A percentile compares a stretch with the other conserved stretches of the same genome.
Evolutionary conservation across 257 asterid genomes (phyloP).

Genomic region (Coffea eugenioides): DNA sequence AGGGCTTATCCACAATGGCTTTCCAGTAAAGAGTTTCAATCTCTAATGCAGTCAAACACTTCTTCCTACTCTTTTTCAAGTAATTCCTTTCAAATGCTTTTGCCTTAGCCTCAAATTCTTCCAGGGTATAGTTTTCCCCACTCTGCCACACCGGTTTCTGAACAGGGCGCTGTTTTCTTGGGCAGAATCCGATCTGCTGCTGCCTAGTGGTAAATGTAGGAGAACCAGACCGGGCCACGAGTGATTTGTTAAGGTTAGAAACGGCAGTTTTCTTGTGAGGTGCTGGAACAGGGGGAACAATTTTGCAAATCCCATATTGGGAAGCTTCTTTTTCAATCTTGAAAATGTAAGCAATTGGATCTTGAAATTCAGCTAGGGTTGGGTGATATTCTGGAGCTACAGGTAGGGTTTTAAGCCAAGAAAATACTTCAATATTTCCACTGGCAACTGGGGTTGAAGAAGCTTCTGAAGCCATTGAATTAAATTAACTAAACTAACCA

Average conservation of each 20-base stretch:
- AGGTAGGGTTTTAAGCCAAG: constrained; percentile 92
- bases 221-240: constrained; percentile 57
- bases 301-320: constrained; percentile 88
- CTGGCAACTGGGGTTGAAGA: constrained; percentile 26
- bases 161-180: constrained; percentile 86
- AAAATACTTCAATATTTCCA: constrained; percentile 62
- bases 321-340: constrained; percentile 98
- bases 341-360: constrained; percentile 97
- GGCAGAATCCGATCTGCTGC: constrained; percentile 99
- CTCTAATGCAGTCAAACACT: constrained; percentile 54
- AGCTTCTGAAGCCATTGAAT: constrained; percentile 60
- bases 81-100: constrained; percentile 74
- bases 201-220: constrained; percentile 94
- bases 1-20: constrained; percentile 93
- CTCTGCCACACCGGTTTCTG: constrained; percentile 99
- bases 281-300: constrained; percentile 83
- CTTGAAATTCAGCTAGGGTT: constrained; percentile 83
- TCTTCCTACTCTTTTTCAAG: constrained; percentile 56
- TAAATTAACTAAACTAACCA: not conserved
- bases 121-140: constrained; percentile 71
- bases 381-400: constrained; percentile 97
- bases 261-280: constrained; percentile 59
- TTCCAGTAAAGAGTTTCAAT: constrained; percentile 89
- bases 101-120: constrained; percentile 79
- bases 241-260: constrained; percentile 74